A percentile compares a stretch with the other conserved stretches of the same genome.
Conservation (phyloP, 2,329 filamentous ascomycete species). For the Zelopaecilomyces penicillatus region DNA sequence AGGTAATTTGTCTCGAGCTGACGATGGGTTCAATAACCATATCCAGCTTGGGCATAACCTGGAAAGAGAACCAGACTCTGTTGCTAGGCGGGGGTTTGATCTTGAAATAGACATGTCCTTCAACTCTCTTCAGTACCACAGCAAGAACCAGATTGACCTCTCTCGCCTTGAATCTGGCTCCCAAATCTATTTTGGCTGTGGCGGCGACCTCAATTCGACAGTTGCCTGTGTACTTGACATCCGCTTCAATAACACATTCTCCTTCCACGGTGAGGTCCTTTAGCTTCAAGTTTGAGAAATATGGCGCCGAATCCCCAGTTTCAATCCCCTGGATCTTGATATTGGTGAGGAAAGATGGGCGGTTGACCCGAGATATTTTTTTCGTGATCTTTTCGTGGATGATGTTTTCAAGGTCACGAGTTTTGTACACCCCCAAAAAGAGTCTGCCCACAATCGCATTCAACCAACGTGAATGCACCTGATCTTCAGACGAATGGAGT, state of each 20-base stretch:
- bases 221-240: constrained; percentile 81
- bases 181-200: constrained; percentile 86
- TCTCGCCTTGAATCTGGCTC: constrained; percentile 76
- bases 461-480: constrained; percentile 83
- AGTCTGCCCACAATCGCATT: constrained; percentile 84
- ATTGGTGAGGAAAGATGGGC: constrained; percentile 79
- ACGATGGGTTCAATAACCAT: constrained; percentile 94
- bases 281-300: constrained; percentile 79
- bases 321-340: constrained; percentile 77
- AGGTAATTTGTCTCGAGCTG: constrained; percentile 90
- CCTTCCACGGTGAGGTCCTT: constrained; percentile 88
- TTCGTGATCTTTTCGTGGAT: constrained; percentile 84
- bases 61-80: constrained; percentile 90
- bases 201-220: constrained; percentile 85
- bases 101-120: constrained; percentile 76
- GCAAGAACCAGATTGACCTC: constrained; percentile 87
- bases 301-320: constrained; percentile 78
- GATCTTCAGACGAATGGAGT: constrained; percentile 85
- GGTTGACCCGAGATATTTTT: constrained; percentile 90
- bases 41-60: constrained; percentile 87
- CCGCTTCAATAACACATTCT: constrained; percentile 77
- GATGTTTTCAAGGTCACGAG: constrained; percentile 67
- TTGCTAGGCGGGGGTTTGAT: constrained; percentile 96
- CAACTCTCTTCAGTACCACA: constrained; percentile 73
- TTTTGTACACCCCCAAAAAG: constrained; percentile 83